Conservation (phyloP, 371 early-diverging fungal genomes). For the Mortierella sp. region DNA sequence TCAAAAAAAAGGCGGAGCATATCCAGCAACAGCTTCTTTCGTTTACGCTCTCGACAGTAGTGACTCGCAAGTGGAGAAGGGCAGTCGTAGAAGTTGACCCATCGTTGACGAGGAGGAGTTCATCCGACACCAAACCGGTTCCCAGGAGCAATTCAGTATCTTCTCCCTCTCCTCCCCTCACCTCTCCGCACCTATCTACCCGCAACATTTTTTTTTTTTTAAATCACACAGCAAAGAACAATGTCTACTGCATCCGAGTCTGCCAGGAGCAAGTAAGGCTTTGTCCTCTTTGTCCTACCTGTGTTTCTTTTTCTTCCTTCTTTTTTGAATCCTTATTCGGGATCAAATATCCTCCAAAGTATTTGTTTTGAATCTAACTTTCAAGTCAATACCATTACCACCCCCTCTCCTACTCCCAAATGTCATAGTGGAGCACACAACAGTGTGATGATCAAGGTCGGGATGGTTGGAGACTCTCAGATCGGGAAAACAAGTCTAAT, state of each 20-base stretch:
- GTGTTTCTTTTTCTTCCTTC: not conserved
- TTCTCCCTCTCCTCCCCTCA: no score
- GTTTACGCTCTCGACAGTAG: no score
- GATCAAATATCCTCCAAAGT: no score
- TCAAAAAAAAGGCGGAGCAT: no score
- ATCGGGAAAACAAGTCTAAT: constrained; percentile 99
- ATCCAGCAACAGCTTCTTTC: no score
- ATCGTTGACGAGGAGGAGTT: no score
- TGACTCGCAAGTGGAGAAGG: no score
- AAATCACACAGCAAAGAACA: not conserved
- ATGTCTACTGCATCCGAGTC: constrained; percentile 39
- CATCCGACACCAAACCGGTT: no score
- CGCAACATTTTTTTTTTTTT: not conserved
- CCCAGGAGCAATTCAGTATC: no score
- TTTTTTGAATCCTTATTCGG: not conserved
- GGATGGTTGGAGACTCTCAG: constrained; percentile 98
- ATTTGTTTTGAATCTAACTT: not conserved
- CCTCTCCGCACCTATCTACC: not conserved
- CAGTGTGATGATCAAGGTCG: constrained; percentile 91
- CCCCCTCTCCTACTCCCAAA: not conserved
- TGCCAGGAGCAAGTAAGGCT: constrained; percentile 19
- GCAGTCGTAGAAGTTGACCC: no score
- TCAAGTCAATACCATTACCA: not conserved
- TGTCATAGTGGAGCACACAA: constrained; percentile 12
- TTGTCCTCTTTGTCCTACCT: not conserved